These are phyloP conservation scores for Skeletonema menzelii DNA, from an alignment of 108 stramenopile genomes.

Conservation along the genomic window DNA sequence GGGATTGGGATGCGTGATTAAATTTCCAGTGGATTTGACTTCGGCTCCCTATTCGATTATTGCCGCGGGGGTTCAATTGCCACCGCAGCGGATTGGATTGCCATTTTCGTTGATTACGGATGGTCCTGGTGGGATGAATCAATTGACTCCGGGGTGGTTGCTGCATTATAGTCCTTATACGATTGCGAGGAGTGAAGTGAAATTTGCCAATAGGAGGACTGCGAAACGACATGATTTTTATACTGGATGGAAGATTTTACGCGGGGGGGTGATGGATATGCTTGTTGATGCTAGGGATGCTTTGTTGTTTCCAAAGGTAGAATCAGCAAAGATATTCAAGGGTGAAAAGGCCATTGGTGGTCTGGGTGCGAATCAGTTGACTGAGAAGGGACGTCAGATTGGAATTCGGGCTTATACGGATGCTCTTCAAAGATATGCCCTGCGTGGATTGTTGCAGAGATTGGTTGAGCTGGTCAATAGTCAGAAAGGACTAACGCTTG, in stretches of 20 bases:
- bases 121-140: slow-evolving; percentile 57
- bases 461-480: slow-evolving; percentile 7
- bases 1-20: slow-evolving; percentile 85
- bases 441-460: slow-evolving; percentile 62
- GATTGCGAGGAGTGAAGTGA: slow-evolving; percentile 77
- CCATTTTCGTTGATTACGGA: slow-evolving; percentile 87
- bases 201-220: slow-evolving; percentile 76
- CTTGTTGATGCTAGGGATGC: slow-evolving; percentile 55
- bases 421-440: slow-evolving; percentile 74
- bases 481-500: neutral
- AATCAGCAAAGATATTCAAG: slow-evolving; percentile 16
- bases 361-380: slow-evolving; percentile 65
- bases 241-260: slow-evolving; percentile 80
- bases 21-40: slow-evolving; percentile 89
- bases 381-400: slow-evolving; percentile 54
- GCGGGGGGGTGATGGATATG: slow-evolving; percentile 62
- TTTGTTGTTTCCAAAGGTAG: slow-evolving; percentile 23
- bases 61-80: slow-evolving; percentile 88
- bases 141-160: slow-evolving; percentile 91
- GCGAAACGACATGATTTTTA: slow-evolving; percentile 73
- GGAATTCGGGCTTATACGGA: slow-evolving; percentile 79
- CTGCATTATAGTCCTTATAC: slow-evolving; percentile 85
- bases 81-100: slow-evolving; percentile 84
- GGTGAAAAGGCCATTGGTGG: slow-evolving; percentile 56
- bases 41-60: slow-evolving; percentile 89